These are phyloP conservation scores for Candida endomychidarum DNA, from an alignment of 805 yeast species.

Conservation along the genomic window DNA sequence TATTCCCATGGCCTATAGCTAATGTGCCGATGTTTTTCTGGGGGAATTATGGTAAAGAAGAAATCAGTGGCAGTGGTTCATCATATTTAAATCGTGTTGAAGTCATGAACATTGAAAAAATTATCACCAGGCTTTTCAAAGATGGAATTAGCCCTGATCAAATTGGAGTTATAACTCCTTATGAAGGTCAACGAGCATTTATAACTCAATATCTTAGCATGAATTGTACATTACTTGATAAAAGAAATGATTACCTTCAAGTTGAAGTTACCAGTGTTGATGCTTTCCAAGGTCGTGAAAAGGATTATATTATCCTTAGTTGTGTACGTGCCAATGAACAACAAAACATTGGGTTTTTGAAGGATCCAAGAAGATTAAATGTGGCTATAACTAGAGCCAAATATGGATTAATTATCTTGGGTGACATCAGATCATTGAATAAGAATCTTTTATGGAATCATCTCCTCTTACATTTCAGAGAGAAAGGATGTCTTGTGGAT, in stretches of 20 bases:
- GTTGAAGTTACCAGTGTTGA: constrained; percentile 75
- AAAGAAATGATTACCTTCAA: constrained; percentile 57
- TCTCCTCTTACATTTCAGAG: constrained; percentile 73
- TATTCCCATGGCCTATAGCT: constrained; percentile 90
- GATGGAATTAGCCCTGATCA: constrained; percentile 79
- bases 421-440: constrained; percentile 78
- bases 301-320: constrained; percentile 42
- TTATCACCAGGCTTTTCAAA: constrained; percentile 67
- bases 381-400: constrained; percentile 47
- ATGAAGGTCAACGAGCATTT: constrained; percentile 90
- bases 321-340: constrained; percentile 46
- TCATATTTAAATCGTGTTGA: constrained; percentile 84
- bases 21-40: constrained; percentile 94
- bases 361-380: constrained; percentile 44
- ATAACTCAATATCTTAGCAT: constrained; percentile 73
- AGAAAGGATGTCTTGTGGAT: constrained; percentile 84
- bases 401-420: constrained; percentile 56
- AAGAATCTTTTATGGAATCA: constrained; percentile 76
- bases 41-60: constrained; percentile 88
- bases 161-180: constrained; percentile 92
- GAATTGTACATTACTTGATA: constrained; percentile 60
- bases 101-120: constrained; percentile 83
- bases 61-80: constrained; percentile 76
- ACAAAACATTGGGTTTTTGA: constrained; percentile 42
- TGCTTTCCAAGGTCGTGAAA: constrained; percentile 46